phyloP scores from a whole-genome alignment of 768 basidiomycete genomes.

The Amanita rimosa region DNA sequence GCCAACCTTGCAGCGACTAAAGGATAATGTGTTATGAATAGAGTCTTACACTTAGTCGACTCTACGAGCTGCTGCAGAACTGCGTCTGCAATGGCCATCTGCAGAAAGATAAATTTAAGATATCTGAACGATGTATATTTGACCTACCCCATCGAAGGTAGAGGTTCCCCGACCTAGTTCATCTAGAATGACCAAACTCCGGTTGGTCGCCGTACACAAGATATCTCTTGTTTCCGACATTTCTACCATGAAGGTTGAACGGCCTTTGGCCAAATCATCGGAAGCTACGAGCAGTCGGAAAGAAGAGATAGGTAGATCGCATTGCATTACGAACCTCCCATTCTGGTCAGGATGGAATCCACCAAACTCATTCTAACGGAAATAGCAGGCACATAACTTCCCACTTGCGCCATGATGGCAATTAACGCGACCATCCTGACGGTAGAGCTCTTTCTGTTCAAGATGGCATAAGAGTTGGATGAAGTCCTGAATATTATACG shows the following conservation, averaged over 20 bases:
- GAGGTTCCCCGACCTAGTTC: slow-evolving; percentile 86
- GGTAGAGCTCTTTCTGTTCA: slow-evolving; percentile 65
- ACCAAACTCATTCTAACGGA: slow-evolving; percentile 67
- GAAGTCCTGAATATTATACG: slow-evolving; percentile 7
- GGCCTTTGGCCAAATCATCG: slow-evolving; percentile 77
- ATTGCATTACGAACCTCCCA: slow-evolving; percentile 54
- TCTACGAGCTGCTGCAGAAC: slow-evolving; percentile 64
- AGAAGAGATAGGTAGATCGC: not conserved
- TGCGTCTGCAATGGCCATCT: slow-evolving; percentile 85
- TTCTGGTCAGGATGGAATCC: slow-evolving; percentile 79
- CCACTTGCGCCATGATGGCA: slow-evolving; percentile 83
- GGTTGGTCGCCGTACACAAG: slow-evolving; percentile 57
- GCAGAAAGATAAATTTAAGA: slow-evolving; percentile 1
- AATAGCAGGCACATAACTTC: slow-evolving; percentile 81
- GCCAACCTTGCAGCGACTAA: slow-evolving; percentile 63
- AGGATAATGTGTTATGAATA: slow-evolving; percentile 97
- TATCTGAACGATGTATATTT: not conserved
- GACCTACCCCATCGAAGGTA: slow-evolving; percentile 75
- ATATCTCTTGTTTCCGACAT: slow-evolving; percentile 92
- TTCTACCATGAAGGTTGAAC: slow-evolving; percentile 97
- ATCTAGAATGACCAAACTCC: slow-evolving; percentile 83
- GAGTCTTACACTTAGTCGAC: slow-evolving; percentile 50
- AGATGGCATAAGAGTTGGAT: not conserved
- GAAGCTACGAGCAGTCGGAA: slow-evolving; percentile 38
- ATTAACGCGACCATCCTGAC: slow-evolving; percentile 74